Base-by-base conservation (phyloP, 2,329 filamentous ascomycete genomes). In the Gyromitra esculenta region DNA sequence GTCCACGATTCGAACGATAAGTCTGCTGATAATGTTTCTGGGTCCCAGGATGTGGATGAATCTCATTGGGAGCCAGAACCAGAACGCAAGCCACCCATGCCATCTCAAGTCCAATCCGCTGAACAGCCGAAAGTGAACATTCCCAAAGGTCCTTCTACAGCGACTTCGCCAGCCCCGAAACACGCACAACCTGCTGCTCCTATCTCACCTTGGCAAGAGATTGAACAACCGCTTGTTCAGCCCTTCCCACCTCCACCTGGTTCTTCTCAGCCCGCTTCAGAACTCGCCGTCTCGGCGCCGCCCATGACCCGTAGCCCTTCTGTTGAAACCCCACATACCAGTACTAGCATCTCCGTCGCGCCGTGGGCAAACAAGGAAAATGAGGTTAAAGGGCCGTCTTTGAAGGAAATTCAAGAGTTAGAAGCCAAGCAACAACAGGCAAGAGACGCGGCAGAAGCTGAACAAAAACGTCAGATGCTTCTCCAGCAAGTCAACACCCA, bases 351-450 rank as follows among this genome's bases (percentile, higher is more conserved):
- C 2, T 93, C 95, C 0, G 85, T 97, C 79, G 96, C 96, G 0
- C 96, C 96, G 0, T 99, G 96, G 96, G 96, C 96, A 4, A 69
- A 77, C 41, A 96, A 96, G 83, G 94, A 98, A 79, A 88, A 88
- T 1, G 85, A 86, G 52, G 87, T 89, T 76, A 96, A 92, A 83
- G 94, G 94, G 0, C 96, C 95, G 1, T 97, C 94, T 76, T 56
- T 77, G 70, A 97, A 94, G 85, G 94, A 99, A 82, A 99, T 99
- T 31, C 96, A 99, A 83, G 95, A 97, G 83, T 91, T 93, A 3
- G 96, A 99, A 83, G 95, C 95, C 45, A 93, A 92, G 82, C 96
- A 96, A 83, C 94, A 94, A 9, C 95, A 95, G 66, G 92, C 96
- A 84, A 91, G 89, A 11, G 95, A 98, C 82, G 93, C 92, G 80